phyloP scores from a whole-genome alignment of 2,329 filamentous ascomycete genomes.

The Aspergillus novoparasiticus region DNA sequence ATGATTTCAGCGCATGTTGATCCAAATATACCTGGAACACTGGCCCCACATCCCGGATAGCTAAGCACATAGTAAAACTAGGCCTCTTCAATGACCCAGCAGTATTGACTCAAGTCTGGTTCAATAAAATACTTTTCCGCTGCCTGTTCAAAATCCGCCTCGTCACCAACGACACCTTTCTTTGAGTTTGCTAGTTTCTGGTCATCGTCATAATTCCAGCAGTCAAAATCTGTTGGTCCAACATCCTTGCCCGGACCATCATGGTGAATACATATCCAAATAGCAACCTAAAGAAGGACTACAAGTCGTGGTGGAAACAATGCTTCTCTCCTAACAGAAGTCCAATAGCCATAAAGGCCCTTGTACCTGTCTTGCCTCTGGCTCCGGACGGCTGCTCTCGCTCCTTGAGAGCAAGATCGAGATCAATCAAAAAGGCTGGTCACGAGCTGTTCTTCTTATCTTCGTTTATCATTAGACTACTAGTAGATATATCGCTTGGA shows the following conservation, averaged over 20 bases:
- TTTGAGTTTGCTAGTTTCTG: conserved; percentile 30
- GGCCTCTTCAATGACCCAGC: no score
- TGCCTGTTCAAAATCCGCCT: conserved; percentile 33
- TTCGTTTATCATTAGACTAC: conserved; percentile 53
- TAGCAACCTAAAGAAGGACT: conserved; percentile 52
- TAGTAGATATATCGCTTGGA: conserved; percentile 50
- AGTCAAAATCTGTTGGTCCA: conserved; percentile 10
- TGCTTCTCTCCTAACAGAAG: conserved; percentile 46
- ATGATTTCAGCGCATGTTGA: no score
- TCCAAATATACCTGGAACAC: no score
- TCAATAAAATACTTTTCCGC: conserved; percentile 32
- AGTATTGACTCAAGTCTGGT: no score
- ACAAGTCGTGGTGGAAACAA: conserved; percentile 52
- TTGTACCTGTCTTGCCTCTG: conserved; percentile 47
- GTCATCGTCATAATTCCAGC: conserved; percentile 41
- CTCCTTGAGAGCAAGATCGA: conserved; percentile 43
- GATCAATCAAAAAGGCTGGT: conserved; percentile 21
- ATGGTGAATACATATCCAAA: conserved; percentile 50
- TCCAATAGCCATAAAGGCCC: conserved; percentile 52
- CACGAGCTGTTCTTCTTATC: conserved; percentile 43
- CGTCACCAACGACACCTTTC: conserved; percentile 23
- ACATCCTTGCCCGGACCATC: conserved; percentile 26
- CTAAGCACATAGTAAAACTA: no score
- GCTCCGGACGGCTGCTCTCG: conserved; percentile 42
- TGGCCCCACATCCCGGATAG: no score